Conservation (phyloP, 2,329 filamentous ascomycete genomes). For the Orbilia ellipsospora region DNA sequence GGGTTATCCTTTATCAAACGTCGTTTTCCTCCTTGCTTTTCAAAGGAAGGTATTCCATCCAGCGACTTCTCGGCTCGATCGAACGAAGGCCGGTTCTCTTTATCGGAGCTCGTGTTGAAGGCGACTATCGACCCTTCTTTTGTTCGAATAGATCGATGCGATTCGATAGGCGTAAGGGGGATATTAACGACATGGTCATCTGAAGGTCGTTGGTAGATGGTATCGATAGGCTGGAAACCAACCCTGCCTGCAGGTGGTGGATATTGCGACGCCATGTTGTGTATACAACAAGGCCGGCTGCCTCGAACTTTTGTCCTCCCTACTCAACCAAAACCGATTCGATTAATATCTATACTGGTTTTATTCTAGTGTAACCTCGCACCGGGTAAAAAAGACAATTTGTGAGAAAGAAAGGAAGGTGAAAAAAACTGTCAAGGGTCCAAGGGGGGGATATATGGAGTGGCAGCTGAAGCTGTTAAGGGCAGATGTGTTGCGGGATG, state of each 20-base stretch:
- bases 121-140: constrained; percentile 39
- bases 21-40: constrained; percentile 37
- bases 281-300: neutral
- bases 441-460: constrained; percentile 24
- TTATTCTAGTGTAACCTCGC: neutral
- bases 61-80: constrained; percentile 29
- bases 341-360: constrained; percentile 22
- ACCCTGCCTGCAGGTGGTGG: constrained; percentile 35
- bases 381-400: too few species aligned
- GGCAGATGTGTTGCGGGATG: constrained; percentile 33
- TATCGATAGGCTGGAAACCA: constrained; percentile 52
- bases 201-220: constrained; percentile 38
- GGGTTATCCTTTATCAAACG: constrained; percentile 37
- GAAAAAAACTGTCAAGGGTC: neutral
- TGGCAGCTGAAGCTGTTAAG: neutral
- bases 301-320: constrained; percentile 7
- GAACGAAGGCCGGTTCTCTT: constrained; percentile 25
- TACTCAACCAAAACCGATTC: constrained; percentile 16
- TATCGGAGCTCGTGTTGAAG: constrained; percentile 36
- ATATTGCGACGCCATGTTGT: constrained; percentile 45
- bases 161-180: constrained; percentile 68
- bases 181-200: constrained; percentile 64
- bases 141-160: constrained; percentile 35
- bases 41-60: constrained; percentile 30
- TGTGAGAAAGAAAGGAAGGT: neutral